Base-by-base conservation (phyloP, 2,329 filamentous ascomycete genomes). In the Phoma sp. region DNA sequence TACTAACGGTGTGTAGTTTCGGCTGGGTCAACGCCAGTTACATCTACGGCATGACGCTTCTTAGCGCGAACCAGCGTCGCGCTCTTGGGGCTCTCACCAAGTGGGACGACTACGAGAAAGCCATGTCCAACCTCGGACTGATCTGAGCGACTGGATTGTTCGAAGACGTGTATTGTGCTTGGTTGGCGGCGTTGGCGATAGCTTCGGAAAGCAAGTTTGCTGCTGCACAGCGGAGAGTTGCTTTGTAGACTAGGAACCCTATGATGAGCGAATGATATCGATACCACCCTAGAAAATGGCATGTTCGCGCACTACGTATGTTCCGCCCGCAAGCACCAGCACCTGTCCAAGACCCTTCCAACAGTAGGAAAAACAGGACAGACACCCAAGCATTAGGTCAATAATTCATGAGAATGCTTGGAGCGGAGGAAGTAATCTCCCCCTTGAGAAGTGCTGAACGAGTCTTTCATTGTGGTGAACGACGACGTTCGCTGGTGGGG, bases 1-100 rank as follows among this genome's bases (percentile, higher is more conserved):
- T 56, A 52, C 73, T 77, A 67, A 76, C 51, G 19, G 2, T 3
- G 6, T 17, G 10, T 50, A 96, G 94, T 54, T 99, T 99, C 72
- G 95, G 94, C 47, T 99, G 95, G 95, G 95, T 98, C 70, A 99
- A 99, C 73, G 94, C 95, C 69, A 97, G 93, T 74, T 99, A 96
- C 74, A 90, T 98, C 53, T 96, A 96, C 71, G 95, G 94, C 36
- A 82, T 98, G 57, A 88, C 93, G 63, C 90, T 97, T 64, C 83
- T 96, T 57, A 93, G 90, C 67, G 89, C 91, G 29, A 92, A 96
- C 76, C 93, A 95, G 86, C 87, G 88, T 74, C 89, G 93, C 67
- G 92, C 94, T 0, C 82, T 99, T 35, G 94, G 93, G 52, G 90
- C 92, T 6, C 82, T 96, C 65, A 97, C 93, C 4, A 88, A 90